Conservation (phyloP, 1,139 yeast genomes). For the Saccharomycopsis phalli region DNA sequence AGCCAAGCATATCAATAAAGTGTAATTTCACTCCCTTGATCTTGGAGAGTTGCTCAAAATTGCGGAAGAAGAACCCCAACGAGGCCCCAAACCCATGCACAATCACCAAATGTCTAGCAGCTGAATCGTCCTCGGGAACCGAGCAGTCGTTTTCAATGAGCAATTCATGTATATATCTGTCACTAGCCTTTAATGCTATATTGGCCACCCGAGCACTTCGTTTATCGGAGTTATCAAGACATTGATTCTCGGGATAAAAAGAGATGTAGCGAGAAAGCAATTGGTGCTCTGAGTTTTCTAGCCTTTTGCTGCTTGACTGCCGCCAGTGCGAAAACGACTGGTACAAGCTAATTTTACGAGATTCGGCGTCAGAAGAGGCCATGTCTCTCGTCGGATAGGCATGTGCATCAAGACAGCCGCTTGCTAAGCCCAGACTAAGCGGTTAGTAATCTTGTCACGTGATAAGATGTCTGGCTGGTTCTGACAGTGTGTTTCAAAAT, state of each 20-base stretch:
- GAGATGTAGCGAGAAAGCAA: conserved; percentile 5
- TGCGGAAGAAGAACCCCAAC: conserved; percentile 58
- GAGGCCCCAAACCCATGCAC: conserved; percentile 80
- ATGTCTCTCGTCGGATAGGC: no score
- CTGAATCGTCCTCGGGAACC: conserved; percentile 4
- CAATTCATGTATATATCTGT: conserved; percentile 17
- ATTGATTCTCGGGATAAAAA: conserved; percentile 9
- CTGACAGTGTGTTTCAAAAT: not conserved
- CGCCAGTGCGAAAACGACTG: not conserved
- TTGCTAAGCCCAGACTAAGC: no score
- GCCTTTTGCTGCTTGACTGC: not conserved
- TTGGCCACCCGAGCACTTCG: conserved; percentile 8
- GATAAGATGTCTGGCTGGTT: not conserved
- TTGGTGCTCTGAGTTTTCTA: conserved; percentile 3
- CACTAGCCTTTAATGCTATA: conserved; percentile 5
- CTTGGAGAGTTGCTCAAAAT: conserved; percentile 39
- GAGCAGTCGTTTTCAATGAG: conserved; percentile 13
- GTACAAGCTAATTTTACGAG: not conserved
- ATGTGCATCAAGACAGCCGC: no score
- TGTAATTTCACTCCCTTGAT: conserved; percentile 52
- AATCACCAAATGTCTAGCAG: conserved; percentile 42
- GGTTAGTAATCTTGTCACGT: no score
- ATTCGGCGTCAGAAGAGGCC: not conserved
- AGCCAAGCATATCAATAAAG: conserved; percentile 67
- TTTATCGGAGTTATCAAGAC: not conserved